Evolutionary conservation across 2,329 filamentous ascomycete species (phyloP).

Genomic region (Cladosporium halotolerans): DNA sequence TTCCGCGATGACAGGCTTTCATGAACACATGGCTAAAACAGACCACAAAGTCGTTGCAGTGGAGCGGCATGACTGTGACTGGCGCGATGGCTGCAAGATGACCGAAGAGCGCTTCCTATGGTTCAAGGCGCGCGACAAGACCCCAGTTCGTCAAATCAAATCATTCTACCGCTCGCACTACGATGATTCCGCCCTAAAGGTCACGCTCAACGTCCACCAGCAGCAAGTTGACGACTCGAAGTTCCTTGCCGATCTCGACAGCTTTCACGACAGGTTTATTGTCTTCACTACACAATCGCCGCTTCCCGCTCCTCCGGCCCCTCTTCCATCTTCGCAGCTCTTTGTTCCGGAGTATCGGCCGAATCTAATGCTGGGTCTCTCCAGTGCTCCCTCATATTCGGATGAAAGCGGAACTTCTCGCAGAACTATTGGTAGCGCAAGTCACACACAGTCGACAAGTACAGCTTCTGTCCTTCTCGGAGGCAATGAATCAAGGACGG

Average conservation of each 20-base stretch:
- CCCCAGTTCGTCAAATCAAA: constrained; percentile 11
- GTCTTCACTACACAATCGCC: neutral
- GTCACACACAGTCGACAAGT: neutral
- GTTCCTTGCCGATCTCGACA: neutral
- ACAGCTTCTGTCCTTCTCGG: neutral
- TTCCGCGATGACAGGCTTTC: constrained; percentile 29
- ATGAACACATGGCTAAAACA: constrained; percentile 14
- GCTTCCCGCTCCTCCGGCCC: too few relatives aligned
- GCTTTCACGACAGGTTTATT: neutral
- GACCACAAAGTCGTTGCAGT: constrained; percentile 32
- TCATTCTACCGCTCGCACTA: constrained; percentile 14
- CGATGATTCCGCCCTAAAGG: constrained; percentile 10
- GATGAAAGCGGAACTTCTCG: too few relatives aligned
- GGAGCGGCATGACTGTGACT: constrained; percentile 17
- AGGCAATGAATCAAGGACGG: constrained; percentile 11
- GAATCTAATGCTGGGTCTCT: neutral
- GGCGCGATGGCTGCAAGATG: constrained; percentile 16
- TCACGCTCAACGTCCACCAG: neutral
- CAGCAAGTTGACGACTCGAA: neutral
- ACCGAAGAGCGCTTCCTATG: constrained; percentile 30
- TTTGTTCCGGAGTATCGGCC: too few relatives aligned
- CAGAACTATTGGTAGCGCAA: neutral
- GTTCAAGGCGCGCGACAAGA: constrained; percentile 27
- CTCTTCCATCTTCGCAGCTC: too few relatives aligned
- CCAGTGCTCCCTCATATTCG: too few relatives aligned